Base-by-base conservation (phyloP, 2,329 filamentous ascomycete genomes). In the Berkeleyomyces basicola region DNA sequence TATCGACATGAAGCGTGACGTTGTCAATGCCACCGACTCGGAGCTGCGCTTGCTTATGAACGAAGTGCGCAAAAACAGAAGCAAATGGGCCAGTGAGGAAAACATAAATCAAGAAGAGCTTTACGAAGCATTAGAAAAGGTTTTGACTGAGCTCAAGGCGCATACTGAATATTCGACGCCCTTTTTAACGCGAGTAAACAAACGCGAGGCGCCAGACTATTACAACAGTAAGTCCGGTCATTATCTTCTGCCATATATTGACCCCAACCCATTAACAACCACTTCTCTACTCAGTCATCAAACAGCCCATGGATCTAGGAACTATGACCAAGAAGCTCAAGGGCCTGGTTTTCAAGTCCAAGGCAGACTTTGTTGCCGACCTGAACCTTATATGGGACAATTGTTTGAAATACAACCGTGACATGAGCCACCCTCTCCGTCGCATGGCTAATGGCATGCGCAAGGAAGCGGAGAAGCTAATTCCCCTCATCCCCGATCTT, bases 271-370 rank as follows among this genome's bases (percentile, higher is more conserved):
- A 14, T 55, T 55, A 55, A 55, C 51, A 23, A 3, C 11, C 47
- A n/a, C 33, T 23, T 43, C 6, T 37, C 36, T 46, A 4, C 42
- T 4, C 70, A 90, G 86, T 89, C 67, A 96, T 97, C 74, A 96
- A 95, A 74, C 87, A 91, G 57, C 93, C 93, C 1, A 99, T 99
- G 93, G 93, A 99, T 72, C 84, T 99, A 63, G 93, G 93, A 44
- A 86, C 85, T 58, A 97, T 99, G 90, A 96, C 95, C 66, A 99
- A 99, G 77, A 99, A 97, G 76, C 82, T 99, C 62, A 92, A 92
- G 71, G 79, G 81, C 7, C 74, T 90, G 43, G 80, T 80, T 44
- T 93, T 89, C 74, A 91, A 89, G 71, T 91, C 87, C 57, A 99
- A 99, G 75, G 83, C 88, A 66, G 93, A 99, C 33, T 99, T 99